Percentiles rank a stretch among this genome's conserved stretches.
Conservation (phyloP, 805 yeast species). For the Sugiyamaella boreocaroliniensis region DNA sequence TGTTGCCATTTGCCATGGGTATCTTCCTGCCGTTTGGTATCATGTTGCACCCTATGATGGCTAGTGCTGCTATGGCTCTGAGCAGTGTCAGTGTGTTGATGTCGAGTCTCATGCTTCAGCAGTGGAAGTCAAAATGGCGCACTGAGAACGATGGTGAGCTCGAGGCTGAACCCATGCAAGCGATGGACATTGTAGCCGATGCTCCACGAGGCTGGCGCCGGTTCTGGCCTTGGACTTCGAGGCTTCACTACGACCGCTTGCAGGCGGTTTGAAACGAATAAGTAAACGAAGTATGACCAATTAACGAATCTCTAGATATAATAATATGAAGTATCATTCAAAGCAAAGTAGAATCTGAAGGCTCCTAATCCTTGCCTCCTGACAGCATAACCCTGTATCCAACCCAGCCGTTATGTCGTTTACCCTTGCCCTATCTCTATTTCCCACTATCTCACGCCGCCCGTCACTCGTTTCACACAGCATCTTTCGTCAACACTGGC, state of each 20-base stretch:
- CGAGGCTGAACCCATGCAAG: neutral
- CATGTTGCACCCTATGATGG: slow-evolving; percentile 74
- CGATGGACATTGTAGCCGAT: neutral
- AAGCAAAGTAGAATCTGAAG: no score
- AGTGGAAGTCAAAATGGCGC: slow-evolving; percentile 34
- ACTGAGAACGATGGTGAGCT: neutral
- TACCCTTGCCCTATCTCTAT: no score
- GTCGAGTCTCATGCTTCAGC: slow-evolving; percentile 67
- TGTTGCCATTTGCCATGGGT: slow-evolving; percentile 98
- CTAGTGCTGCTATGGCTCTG: slow-evolving; percentile 90
- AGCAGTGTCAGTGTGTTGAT: slow-evolving; percentile 84
- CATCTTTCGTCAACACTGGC: no score
- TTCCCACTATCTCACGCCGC: no score
- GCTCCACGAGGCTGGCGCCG: neutral
- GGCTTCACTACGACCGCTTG: neutral
- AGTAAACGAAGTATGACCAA: neutral
- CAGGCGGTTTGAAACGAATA: neutral
- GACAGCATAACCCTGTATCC: no score
- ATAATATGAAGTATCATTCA: no score
- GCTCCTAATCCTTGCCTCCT: no score
- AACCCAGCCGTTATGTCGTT: no score
- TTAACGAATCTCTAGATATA: neutral
- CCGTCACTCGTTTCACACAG: no score
- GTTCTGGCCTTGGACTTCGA: neutral
- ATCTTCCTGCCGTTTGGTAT: slow-evolving; percentile 69